Percentiles rank a stretch among this genome's conserved stretches.
These are phyloP conservation scores for Lunularia cruciata DNA, from an alignment of 225 moss, liverwort and hornwort genomes.

Conservation along the genomic window DNA sequence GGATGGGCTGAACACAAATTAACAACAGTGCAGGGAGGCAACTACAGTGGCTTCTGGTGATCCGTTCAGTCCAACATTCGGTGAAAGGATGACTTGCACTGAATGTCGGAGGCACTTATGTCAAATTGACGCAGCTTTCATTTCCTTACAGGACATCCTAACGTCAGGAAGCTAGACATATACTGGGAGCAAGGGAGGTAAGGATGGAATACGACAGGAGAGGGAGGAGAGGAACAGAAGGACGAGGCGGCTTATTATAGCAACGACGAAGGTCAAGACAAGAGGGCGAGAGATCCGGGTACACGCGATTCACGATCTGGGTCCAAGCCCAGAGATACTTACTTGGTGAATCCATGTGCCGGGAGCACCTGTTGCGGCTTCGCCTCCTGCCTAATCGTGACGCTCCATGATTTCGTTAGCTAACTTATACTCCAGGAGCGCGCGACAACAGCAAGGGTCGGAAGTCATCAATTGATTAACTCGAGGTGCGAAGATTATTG, in stretches of 20 bases:
- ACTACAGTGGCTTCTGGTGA: not conserved
- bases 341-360: slow-evolving; percentile 6
- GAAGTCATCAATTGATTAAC: not conserved
- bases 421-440: not conserved
- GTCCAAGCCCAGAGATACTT: not conserved
- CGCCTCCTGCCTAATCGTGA: slow-evolving; percentile 2
- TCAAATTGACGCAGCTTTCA: not conserved
- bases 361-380: slow-evolving; percentile 10
- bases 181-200: not conserved
- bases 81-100: not conserved
- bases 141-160: no score
- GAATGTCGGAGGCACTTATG: not conserved
- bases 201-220: not conserved
- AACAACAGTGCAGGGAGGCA: no score
- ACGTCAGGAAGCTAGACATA: no score
- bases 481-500: not conserved
- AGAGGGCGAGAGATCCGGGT: not conserved
- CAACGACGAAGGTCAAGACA: not conserved
- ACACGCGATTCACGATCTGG: slow-evolving; percentile 6
- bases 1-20: no score
- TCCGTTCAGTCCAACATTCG: slow-evolving; percentile 1
- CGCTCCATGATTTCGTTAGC: slow-evolving; percentile 1
- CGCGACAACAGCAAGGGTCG: not conserved
- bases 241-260: not conserved
- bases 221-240: not conserved